A percentile compares a stretch with the other conserved stretches of the same genome.
Conservation (phyloP, 192 early-diverging fungal genomes). For the Podila verticillata region DNA sequence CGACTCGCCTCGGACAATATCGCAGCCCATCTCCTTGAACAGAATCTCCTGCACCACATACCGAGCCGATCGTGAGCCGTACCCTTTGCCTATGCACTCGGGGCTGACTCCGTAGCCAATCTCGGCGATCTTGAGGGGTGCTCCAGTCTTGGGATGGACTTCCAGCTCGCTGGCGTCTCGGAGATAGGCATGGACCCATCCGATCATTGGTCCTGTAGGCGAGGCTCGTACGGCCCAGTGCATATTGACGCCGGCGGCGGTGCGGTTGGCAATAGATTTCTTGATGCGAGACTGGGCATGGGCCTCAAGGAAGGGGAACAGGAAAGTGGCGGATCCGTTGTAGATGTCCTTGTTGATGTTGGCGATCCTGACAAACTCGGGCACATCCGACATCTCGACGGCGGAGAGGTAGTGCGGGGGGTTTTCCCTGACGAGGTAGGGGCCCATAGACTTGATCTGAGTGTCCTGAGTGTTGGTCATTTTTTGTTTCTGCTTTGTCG, state of each 20-base stretch:
- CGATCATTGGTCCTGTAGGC: slow-evolving; percentile 24
- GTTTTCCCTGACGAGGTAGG: slow-evolving; percentile 11
- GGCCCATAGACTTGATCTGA: slow-evolving; percentile 16
- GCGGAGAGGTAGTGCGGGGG: slow-evolving; percentile 42
- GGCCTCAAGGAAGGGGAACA: slow-evolving; percentile 27
- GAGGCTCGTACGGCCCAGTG: slow-evolving; percentile 36
- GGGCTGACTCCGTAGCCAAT: slow-evolving; percentile 42
- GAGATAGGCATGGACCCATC: slow-evolving; percentile 33
- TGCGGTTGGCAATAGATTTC: not conserved
- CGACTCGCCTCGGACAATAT: slow-evolving; percentile 37
- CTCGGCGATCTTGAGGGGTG: slow-evolving; percentile 14
- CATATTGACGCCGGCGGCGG: slow-evolving; percentile 14
- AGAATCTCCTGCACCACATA: slow-evolving; percentile 29
- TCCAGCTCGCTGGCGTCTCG: not conserved
- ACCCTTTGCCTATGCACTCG: slow-evolving; percentile 23
- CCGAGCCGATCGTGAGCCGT: slow-evolving; percentile 6
- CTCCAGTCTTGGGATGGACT: slow-evolving; percentile 13
- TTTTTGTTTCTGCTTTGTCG: not conserved
- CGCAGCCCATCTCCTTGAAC: slow-evolving; percentile 29
- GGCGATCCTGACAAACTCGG: slow-evolving; percentile 30
- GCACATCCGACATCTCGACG: slow-evolving; percentile 21
- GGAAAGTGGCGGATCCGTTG: slow-evolving; percentile 35
- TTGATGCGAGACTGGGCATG: slow-evolving; percentile 25
- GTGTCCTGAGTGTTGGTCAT: not conserved
- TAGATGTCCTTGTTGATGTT: slow-evolving; percentile 39